These are phyloP conservation scores for Akanthomyces uredinophilus DNA, from an alignment of 2,329 filamentous ascomycete species.

Conservation along the genomic window DNA sequence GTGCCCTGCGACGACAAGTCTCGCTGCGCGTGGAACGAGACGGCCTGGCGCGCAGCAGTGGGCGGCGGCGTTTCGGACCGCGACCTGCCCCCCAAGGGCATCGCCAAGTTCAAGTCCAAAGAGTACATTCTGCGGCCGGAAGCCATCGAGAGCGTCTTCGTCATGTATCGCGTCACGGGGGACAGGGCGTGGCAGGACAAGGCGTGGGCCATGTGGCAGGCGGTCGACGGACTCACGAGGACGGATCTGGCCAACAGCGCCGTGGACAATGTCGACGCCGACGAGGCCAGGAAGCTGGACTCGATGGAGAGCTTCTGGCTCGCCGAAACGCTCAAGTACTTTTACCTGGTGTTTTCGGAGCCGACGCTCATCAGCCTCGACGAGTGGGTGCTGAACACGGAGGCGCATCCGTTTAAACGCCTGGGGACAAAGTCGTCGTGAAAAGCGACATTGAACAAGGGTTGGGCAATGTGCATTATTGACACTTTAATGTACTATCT, in stretches of 20 bases:
- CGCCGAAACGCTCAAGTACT: slow-evolving; percentile 71
- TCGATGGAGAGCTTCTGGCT: slow-evolving; percentile 71
- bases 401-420: slow-evolving; percentile 42
- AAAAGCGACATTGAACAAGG: too few relatives aligned
- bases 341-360: slow-evolving; percentile 66
- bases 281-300: slow-evolving; percentile 39
- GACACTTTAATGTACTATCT: not conserved
- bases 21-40: slow-evolving; percentile 31
- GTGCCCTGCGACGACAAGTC: slow-evolving; percentile 31
- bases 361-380: slow-evolving; percentile 59
- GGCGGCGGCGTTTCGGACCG: slow-evolving; percentile 22
- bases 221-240: slow-evolving; percentile 41
- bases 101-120: slow-evolving; percentile 50
- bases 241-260: slow-evolving; percentile 46
- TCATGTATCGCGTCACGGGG: slow-evolving; percentile 49
- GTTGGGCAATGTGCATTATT: not conserved
- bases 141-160: slow-evolving; percentile 49
- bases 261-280: slow-evolving; percentile 34
- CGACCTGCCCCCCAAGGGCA: slow-evolving; percentile 48
- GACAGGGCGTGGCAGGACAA: slow-evolving; percentile 40
- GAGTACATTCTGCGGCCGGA: slow-evolving; percentile 49
- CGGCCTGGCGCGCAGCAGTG: slow-evolving; percentile 19
- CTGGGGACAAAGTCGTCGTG: slow-evolving; percentile 13
- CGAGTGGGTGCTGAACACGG: slow-evolving; percentile 59
- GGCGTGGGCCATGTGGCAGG: slow-evolving; percentile 50